phyloP scores from a whole-genome alignment of 108 stramenopile species.

The Nitzschia inconspicua region DNA sequence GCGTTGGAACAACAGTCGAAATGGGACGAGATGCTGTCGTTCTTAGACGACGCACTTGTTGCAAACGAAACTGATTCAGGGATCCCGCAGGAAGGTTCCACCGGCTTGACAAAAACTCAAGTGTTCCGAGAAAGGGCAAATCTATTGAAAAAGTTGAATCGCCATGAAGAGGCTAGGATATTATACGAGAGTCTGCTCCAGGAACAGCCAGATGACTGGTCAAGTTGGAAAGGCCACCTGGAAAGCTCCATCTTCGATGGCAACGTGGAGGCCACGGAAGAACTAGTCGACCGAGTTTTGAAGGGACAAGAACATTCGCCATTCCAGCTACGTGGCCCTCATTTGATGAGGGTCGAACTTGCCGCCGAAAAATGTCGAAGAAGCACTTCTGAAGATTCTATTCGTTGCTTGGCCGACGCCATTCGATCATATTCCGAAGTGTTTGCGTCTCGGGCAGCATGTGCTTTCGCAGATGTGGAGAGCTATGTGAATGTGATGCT shows the following conservation, averaged over 20 bases:
- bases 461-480: conserved; percentile 68
- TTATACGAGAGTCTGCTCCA: conserved; percentile 48
- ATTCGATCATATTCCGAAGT: conserved; percentile 45
- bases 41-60: conserved; percentile 22
- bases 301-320: conserved; percentile 12
- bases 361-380: conserved; percentile 28
- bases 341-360: conserved; percentile 54
- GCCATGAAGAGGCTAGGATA: conserved; percentile 34
- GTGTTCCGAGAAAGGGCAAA: conserved; percentile 28
- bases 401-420: conserved; percentile 13
- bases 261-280: conserved; percentile 1
- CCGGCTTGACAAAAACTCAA: conserved; percentile 14
- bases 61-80: not conserved
- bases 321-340: conserved; percentile 47
- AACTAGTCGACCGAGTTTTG: conserved; percentile 20
- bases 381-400: conserved; percentile 8
- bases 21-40: conserved; percentile 49
- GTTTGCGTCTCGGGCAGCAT: conserved; percentile 51
- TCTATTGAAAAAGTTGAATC: conserved; percentile 29
- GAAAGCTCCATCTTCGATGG: conserved; percentile 15
- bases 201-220: conserved; percentile 68
- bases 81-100: conserved; percentile 9
- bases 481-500: conserved; percentile 34
- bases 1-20: conserved; percentile 54
- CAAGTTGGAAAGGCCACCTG: conserved; percentile 64